Base-by-base conservation (phyloP, 805 yeast genomes). In the Metschnikowia shivogae region DNA sequence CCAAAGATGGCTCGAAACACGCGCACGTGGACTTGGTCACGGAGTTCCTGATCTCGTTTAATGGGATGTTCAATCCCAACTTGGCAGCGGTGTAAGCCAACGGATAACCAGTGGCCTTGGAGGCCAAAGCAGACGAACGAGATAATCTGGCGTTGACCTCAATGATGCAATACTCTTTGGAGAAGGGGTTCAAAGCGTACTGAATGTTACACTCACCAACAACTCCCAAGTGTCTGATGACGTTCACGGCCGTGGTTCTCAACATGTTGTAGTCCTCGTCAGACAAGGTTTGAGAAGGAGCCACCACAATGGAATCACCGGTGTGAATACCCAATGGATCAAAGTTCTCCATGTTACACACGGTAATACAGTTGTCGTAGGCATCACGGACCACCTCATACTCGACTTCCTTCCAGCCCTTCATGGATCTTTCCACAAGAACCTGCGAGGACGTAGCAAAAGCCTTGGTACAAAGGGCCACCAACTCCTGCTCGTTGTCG, bases 141-240 rank as follows among this genome's bases (percentile, higher is more conserved):
- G 97, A 90, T 59, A 92, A 77, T 74, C 99, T 86, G 42, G 99
- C 99, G 65, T 92, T 92, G 55, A 92, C 99, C 74, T 92, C 99
- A 67, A 92, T 92, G 57, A 92, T 89, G 72, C 99, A 86, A 73
- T 92, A 92, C 62, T 93, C 98, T 68, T 87, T 84, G 48, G 95
- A 84, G 70, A 82, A 79, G 48, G 99, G 98, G 63, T 92, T 86
- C 64, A 92, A 77, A 42, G 98, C 97, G 63, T 92, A 92, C 70
- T 92, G 99, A 61, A 92, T 89, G 74, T 92, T 92, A 78, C 99
- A 92, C 75, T 92, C 99, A 76, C 99, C 99, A 63, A 92, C 98
- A 64, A 92, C 99, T 60, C 98, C 98, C 60, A 92, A 76, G 64
- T 92, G 99, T 69, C 98, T 84, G 57, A 92, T 93, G 52, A 92